Percentiles rank a stretch among this genome's conserved stretches.
Evolutionary conservation across 352 stramenopile species (phyloP).

Genomic region (Halophytophthora polymorphica): DNA sequence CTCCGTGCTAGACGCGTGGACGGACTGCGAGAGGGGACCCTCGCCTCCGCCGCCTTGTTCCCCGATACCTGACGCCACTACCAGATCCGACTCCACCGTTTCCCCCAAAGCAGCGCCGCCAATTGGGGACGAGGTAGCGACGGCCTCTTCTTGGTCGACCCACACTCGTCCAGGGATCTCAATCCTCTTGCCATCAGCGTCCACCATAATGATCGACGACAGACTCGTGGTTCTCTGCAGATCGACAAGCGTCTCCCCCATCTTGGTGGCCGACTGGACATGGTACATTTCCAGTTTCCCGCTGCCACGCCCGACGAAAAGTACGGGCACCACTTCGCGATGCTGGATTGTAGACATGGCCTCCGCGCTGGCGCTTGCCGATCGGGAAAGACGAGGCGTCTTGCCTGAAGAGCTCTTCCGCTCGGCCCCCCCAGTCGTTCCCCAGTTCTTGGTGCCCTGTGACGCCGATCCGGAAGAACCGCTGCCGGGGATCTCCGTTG

Average conservation of each 20-base stretch:
- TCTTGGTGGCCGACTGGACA: conserved; percentile 60
- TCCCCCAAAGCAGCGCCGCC: conserved; percentile 9
- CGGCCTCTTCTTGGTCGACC: conserved; percentile 11
- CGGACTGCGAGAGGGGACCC: not conserved
- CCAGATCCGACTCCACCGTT: conserved; percentile 10
- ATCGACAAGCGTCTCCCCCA: conserved; percentile 61
- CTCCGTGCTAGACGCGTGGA: conserved; percentile 12
- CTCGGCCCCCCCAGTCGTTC: not conserved
- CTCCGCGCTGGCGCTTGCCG: conserved; percentile 3
- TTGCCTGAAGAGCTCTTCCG: conserved; percentile 13
- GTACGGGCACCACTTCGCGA: conserved; percentile 50
- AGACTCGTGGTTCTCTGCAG: conserved; percentile 31
- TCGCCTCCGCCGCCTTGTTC: not conserved
- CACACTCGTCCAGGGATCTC: conserved; percentile 41
- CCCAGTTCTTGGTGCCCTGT: conserved; percentile 5
- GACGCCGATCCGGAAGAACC: conserved; percentile 6
- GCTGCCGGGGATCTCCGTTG: conserved; percentile 48
- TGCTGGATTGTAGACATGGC: conserved; percentile 28
- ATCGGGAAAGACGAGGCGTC: not conserved
- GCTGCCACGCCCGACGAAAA: conserved; percentile 69
- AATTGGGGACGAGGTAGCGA: not conserved
- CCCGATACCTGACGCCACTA: conserved; percentile 1
- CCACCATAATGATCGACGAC: conserved; percentile 66
- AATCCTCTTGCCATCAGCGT: conserved; percentile 39
- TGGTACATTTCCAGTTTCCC: conserved; percentile 77